Conservation (phyloP, 129 eudicot species). For the Daucus carota region DNA sequence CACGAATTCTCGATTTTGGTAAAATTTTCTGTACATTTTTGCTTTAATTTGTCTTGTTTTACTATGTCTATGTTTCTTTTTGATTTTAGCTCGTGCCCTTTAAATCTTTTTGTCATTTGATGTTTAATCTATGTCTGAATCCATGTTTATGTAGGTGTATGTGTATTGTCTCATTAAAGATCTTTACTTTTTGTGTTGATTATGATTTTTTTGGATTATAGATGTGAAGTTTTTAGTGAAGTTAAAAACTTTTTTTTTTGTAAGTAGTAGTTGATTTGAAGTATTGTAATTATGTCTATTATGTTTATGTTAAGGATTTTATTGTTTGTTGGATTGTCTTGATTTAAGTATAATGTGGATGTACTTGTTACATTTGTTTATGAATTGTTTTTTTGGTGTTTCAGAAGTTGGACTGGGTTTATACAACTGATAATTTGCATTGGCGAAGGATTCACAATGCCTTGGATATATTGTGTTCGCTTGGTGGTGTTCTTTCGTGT, state of each 20-base stretch:
- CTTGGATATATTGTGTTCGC: conserved; percentile 47
- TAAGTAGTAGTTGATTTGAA: not conserved
- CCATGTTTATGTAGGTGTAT: not conserved
- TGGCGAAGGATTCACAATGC: conserved; percentile 39
- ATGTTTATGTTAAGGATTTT: not conserved
- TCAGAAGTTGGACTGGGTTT: conserved; percentile 23
- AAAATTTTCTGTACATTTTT: not conserved
- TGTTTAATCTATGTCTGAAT: not conserved
- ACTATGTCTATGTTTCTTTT: not conserved
- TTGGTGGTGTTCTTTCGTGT: conserved; percentile 67
- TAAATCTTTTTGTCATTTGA: not conserved
- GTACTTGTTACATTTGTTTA: not conserved
- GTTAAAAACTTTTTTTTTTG: not conserved
- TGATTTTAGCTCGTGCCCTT: not conserved
- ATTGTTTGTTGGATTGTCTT: not conserved
- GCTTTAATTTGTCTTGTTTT: not conserved
- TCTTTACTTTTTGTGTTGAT: not conserved
- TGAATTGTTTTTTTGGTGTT: conserved; percentile 9
- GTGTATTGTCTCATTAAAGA: not conserved
- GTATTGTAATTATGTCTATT: not conserved
- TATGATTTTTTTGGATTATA: not conserved
- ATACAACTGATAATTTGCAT: conserved; percentile 12
- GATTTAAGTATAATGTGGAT: not conserved
- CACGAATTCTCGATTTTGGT: conserved; percentile 6
- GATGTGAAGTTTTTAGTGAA: not conserved